Base-by-base conservation (phyloP, 23 red algal genomes). In the Gracilaria domingensis region DNA sequence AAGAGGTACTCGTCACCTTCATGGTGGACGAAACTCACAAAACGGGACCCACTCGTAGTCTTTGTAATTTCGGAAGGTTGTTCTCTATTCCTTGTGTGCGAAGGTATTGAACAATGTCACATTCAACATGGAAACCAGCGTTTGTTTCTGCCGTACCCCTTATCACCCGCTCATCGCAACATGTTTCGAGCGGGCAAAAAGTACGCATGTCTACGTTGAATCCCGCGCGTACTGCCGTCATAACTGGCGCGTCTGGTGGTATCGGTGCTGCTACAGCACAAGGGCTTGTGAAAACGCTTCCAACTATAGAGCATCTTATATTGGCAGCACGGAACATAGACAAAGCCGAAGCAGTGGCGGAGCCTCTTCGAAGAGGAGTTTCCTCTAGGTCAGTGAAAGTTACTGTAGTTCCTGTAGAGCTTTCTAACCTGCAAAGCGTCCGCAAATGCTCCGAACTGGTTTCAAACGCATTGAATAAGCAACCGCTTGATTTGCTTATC, bases 201-300 rank as follows among this genome's bases (percentile, higher is more conserved):
- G 23, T 50, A 8, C 45, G 38, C 12, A 77, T 77, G 72, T 77
- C 66, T 9, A 8, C 69, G 12, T 1, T 60, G 8, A 91, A 91
- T 76, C 89, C 89, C 32, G 89, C 89, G 11, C 66, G 79, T 1
- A 92, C 89, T 7, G 89, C 79, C 45, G 61, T 92, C 16, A 77
- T 92, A 23, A 92, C 89, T 1, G 89, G 79, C 3, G 89, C 89
- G 47, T 84, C 78, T 4, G 65, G 89, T 35, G 89, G 89, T 62
- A 92, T 92, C 21, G 89, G 89, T n/a, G 66, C 78, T 11, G 79
- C n/a, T 5, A 92, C 79, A 17, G 78, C 79, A 33, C 37, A 44
- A 7, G 61, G 47, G 24, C 65, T 92, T 14, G 79, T 79, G 1
- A 83, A 40, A 3, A 65, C 77, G 38, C 67, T 92, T 12, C 77